Evolutionary conservation across 2,329 filamentous ascomycete species (phyloP).

Genomic region (Epichloe coenophiala): DNA sequence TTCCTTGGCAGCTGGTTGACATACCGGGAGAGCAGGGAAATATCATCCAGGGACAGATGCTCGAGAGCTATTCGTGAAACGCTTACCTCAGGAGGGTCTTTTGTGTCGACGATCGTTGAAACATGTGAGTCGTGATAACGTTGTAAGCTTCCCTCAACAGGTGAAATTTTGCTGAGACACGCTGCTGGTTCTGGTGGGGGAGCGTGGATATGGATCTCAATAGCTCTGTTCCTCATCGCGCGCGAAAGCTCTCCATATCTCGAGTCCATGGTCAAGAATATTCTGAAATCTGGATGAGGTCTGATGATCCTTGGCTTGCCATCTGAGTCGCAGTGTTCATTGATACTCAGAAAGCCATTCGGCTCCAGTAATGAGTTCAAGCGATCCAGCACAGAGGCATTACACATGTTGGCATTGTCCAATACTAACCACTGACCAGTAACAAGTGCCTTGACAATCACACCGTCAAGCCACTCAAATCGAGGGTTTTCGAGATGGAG

Average conservation of each 20-base stretch:
- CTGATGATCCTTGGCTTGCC: slow-evolving; percentile 67
- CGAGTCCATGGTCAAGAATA: slow-evolving; percentile 90
- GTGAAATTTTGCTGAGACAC: slow-evolving; percentile 27
- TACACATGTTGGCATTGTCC: slow-evolving; percentile 96
- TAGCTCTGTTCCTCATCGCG: slow-evolving; percentile 89
- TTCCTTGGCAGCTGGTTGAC: slow-evolving; percentile 12
- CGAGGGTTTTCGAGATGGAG: slow-evolving; percentile 55
- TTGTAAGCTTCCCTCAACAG: slow-evolving; percentile 36
- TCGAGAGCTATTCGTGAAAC: slow-evolving; percentile 28
- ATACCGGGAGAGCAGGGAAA: slow-evolving; percentile 24
- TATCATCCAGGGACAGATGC: slow-evolving; percentile 33
- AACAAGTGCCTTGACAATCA: slow-evolving; percentile 76
- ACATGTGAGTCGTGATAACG: slow-evolving; percentile 29
- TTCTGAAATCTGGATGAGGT: slow-evolving; percentile 76
- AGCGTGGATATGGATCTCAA: slow-evolving; percentile 68
- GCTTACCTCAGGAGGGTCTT: slow-evolving; percentile 11
- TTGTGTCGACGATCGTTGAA: slow-evolving; percentile 15
- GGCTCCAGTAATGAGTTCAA: slow-evolving; percentile 91
- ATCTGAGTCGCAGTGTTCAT: slow-evolving; percentile 76
- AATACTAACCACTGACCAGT: slow-evolving; percentile 85
- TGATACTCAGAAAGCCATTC: slow-evolving; percentile 75
- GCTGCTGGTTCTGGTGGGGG: slow-evolving; percentile 20
- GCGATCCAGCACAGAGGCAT: slow-evolving; percentile 82
- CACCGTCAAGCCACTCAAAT: slow-evolving; percentile 93
- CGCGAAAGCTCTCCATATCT: slow-evolving; percentile 85